Percentiles rank a stretch among this genome's conserved stretches.
Conservation (phyloP, 2,329 filamentous ascomycete species). For the Botrytis sinoallii region DNA sequence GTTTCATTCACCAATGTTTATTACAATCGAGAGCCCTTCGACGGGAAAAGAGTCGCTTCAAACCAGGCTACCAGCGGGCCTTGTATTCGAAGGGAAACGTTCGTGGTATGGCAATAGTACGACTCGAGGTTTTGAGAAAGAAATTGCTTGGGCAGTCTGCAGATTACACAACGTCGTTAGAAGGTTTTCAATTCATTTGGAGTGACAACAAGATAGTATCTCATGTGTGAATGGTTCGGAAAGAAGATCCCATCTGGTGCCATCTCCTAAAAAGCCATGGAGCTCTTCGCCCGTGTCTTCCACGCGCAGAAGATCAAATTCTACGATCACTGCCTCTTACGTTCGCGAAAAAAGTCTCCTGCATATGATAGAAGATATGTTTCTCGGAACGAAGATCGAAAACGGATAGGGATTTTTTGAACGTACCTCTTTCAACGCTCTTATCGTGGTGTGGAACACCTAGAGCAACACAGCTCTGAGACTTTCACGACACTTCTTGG, state of each 20-base stretch:
- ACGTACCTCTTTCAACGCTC: slow-evolving; percentile 28
- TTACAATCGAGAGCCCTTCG: slow-evolving; percentile 30
- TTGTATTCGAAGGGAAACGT: slow-evolving; percentile 29
- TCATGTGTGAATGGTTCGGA: slow-evolving; percentile 11
- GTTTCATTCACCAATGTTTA: slow-evolving; percentile 26
- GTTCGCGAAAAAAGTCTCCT: slow-evolving; percentile 20
- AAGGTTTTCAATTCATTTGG: slow-evolving; percentile 22
- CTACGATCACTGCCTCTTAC: slow-evolving; percentile 12
- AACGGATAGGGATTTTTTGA: slow-evolving; percentile 1
- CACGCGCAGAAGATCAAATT: slow-evolving; percentile 7
- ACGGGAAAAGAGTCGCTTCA: slow-evolving; percentile 22
- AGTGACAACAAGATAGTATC: slow-evolving; percentile 17
- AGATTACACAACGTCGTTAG: slow-evolving; percentile 32
- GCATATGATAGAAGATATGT: slow-evolving; percentile 16
- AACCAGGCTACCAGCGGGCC: slow-evolving; percentile 29
- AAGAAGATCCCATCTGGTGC: slow-evolving; percentile 16
- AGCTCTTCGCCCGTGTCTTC: slow-evolving; percentile 15
- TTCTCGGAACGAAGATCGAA: slow-evolving; percentile 13
- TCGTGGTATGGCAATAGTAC: slow-evolving; percentile 27
- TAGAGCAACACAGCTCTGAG: slow-evolving; percentile 30
- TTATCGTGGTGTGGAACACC: slow-evolving; percentile 28
- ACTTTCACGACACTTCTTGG: slow-evolving; percentile 24
- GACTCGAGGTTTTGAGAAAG: slow-evolving; percentile 25
- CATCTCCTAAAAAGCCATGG: slow-evolving; percentile 10
- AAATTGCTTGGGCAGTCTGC: slow-evolving; percentile 28